Evolutionary conservation across 2,329 filamentous ascomycete genomes (phyloP), one percentile per base, ranked within the genome.

Genomic region (Elsinoe arachidis): DNA sequence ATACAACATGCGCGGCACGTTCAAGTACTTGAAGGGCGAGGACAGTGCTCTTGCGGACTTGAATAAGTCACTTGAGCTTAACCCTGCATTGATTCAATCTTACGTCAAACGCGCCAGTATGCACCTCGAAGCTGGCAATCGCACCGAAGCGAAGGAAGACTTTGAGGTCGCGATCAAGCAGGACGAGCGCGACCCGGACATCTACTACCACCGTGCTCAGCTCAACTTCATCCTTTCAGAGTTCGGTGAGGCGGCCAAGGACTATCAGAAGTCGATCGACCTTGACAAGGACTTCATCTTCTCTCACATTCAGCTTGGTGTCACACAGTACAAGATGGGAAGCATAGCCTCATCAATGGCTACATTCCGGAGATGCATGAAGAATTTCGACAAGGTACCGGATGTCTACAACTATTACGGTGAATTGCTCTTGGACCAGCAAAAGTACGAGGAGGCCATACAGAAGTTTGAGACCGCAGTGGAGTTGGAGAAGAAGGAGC

Each of bases 351-450:
- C 91, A 7, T 96, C 91, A 47, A 97, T 97, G 90, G 92, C 93
- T 35, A 99, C 93, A 5, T 97, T 99, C 85, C 84, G 92, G 66
- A 83, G 91, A 62, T 96, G 90, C 74, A 91, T 96, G 73, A 99
- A 97, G 85, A 96, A 96, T 76, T 99, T 99, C 70, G 88, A 90
- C 68, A 88, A 92, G 70, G 89, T 95, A 10, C 91, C 92, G 5
- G 93, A 99, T 69, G 93, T 97, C 39, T 99, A 97, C 81, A 99
- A 99, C 81, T 99, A 99, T 82, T 97, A 96, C 68, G 93, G 93
- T 67, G 93, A 99, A 77, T 81, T 99, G 58, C 81, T 99, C 58
- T 84, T 99, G 56, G 93, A 99, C 78, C 93, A 97, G 78, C 86
- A 90, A 74, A 96, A 96, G 74, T 97, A 86, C 75, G 80, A 88